Evolutionary conservation across 2,329 filamentous ascomycete genomes (phyloP), one percentile per base, ranked within the genome.

Genomic region (Waltergamsia citrina): DNA sequence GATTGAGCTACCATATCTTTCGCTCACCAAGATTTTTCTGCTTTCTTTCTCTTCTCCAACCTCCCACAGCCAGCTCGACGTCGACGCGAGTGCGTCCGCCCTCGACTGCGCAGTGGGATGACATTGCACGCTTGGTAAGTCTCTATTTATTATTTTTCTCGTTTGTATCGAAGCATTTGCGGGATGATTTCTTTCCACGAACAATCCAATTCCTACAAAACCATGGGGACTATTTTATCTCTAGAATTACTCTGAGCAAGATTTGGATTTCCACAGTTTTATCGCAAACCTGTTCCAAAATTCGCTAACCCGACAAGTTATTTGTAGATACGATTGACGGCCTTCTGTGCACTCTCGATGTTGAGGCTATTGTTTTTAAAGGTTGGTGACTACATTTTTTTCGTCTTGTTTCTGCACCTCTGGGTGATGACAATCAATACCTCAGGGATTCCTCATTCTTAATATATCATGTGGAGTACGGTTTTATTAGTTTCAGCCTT

Each of bases 391-490:
- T 38, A 25, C 36, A 38, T 40, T 39, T 9, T 8, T 34, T 34
- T 12, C 36, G 32, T 33, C 29, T 24, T 33, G 30, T 37, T 31
- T 28, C 28, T 34, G 28, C 25, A 9, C 21, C 21, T 29, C 54
- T 58, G 55, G 50, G 58, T 76, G 73, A 78, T 78, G 73, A 76
- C 65, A 65, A 65, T 59, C 62, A 59, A 73, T 67, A 71, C 67
- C n/a, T 67, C 48, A 74, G 70, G 72, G 71, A 78, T 78, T 78
- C 72, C 73, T 78, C 73, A 70, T 74, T 59, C 73, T 68, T 70
- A 78, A 78, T 62, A 75, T 47, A 73, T 52, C 40, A 76, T 78
- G 73, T 78, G 64, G 73, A 78, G 60, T 65, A 59, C 60, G 65
- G 69, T 68, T 64, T 59, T 54, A 51, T 29, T 58, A 71, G 73